Base-by-base conservation (phyloP, 164 flowering plant genomes). In the Dillenia suffruticosa region DNA sequence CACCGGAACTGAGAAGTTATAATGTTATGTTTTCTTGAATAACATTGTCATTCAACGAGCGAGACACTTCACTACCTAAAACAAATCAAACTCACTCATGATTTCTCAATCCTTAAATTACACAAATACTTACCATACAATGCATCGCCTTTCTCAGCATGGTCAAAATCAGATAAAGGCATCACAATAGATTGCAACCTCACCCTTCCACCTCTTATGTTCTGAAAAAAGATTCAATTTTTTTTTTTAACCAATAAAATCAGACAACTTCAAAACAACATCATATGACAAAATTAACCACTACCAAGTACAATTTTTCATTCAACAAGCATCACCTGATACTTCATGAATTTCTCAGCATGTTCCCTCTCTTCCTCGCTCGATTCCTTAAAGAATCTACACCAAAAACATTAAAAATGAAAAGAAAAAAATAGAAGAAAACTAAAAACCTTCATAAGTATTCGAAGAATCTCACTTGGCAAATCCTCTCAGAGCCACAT, bases 331-430 rank as follows among this genome's bases (percentile, higher is more conserved):
- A 67, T 54, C 40, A 94, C 99, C 97, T 95, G 99, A 56, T 95
- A 95, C 67, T 88, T 87, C 97, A 95, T 95, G 15, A 95, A 68
- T 57, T 83, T 84, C 76, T 90, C 97, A 44, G 99, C 97, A 62
- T 92, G 99, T 44, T 70, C 85, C 59, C 99, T 78, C 63, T 95
- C 99, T 58, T 95, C 97, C 0, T 40, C 66, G 44, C 99, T 95
- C 0, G 99, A 81, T 57, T 88, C 97, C 84, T 95, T 87, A 76
- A 95, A 95, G 63, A 92, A 95, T 65, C 99, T 95, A 56, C 54
- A 16, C 3, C 10, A 26, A 64, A 63, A 56, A 55, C 6, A 63
- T 6, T 26, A 51, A 14, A 12, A 59, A 48, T 49, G 14, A 19
- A 22, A 43, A 15, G 6, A 44, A 63, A 10, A 9, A 5, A n/a